Percentiles rank a stretch among this genome's conserved stretches.
phyloP scores from a whole-genome alignment of 371 early-diverging fungal genomes.

The Mucor saturninus region DNA sequence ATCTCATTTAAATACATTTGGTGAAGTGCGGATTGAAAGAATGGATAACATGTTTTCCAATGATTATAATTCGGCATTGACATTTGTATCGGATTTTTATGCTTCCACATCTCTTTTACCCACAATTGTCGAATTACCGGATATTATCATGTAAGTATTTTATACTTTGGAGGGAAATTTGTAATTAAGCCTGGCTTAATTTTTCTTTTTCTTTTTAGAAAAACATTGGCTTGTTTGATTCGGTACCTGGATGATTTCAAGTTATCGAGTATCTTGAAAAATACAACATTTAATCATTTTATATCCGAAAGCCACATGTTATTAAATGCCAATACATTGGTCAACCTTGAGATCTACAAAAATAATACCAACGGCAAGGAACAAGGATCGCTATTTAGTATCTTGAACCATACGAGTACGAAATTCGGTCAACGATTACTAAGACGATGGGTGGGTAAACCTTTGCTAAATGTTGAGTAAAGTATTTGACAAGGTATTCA shows the following conservation, averaged over 20 bases:
- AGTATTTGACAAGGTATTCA: background rate
- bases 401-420: slow-evolving; percentile 73
- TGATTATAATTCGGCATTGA: slow-evolving; percentile 56
- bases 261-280: slow-evolving; percentile 57
- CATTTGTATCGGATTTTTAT: slow-evolving; percentile 62
- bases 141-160: slow-evolving; percentile 36
- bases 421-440: slow-evolving; percentile 79
- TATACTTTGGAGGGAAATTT: background rate
- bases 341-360: slow-evolving; percentile 77
- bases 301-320: slow-evolving; percentile 73
- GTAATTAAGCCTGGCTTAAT: background rate
- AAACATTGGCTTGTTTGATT: slow-evolving; percentile 62
- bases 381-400: slow-evolving; percentile 66
- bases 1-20: slow-evolving; percentile 33
- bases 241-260: slow-evolving; percentile 69
- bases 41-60: slow-evolving; percentile 42
- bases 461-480: slow-evolving; percentile 58
- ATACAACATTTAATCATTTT: slow-evolving; percentile 71
- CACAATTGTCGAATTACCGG: slow-evolving; percentile 33
- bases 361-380: slow-evolving; percentile 59
- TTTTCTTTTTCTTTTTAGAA: slow-evolving; percentile 17
- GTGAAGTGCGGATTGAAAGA: slow-evolving; percentile 61
- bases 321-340: slow-evolving; percentile 75
- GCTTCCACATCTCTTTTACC: slow-evolving; percentile 8
- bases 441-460: slow-evolving; percentile 81